phyloP scores from a whole-genome alignment of 495 filamentous ascomycete species.

The Cercophora sp. region DNA sequence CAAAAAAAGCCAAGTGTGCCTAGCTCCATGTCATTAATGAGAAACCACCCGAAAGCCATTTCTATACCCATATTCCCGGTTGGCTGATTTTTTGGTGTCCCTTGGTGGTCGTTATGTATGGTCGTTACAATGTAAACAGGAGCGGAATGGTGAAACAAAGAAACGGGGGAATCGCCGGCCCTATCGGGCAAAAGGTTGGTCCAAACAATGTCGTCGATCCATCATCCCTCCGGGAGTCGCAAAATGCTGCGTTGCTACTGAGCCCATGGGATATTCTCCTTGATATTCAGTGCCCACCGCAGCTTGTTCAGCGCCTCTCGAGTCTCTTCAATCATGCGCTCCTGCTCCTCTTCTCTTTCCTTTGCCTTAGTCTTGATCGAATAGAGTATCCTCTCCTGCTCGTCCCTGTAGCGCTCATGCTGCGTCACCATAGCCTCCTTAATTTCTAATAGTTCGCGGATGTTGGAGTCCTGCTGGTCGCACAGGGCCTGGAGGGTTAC shows the following conservation, averaged over 20 bases:
- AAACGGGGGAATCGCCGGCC: too few relatives aligned
- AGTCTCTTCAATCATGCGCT: constrained; percentile 54
- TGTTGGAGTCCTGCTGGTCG: constrained; percentile 66
- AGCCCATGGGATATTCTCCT: constrained; percentile 51
- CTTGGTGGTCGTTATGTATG: constrained; percentile 16
- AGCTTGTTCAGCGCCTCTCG: constrained; percentile 61
- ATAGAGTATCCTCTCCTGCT: constrained; percentile 57
- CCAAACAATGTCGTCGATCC: too few relatives aligned
- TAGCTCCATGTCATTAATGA: not conserved
- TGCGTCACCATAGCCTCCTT: constrained; percentile 55
- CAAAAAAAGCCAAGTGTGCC: not conserved
- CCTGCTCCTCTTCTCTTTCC: constrained; percentile 51
- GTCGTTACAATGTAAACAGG: too few relatives aligned
- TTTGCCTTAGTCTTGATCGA: constrained; percentile 54
- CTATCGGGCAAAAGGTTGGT: too few relatives aligned
- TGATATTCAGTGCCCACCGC: constrained; percentile 64
- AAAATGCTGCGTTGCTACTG: constrained; percentile 31
- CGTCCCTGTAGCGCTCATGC: constrained; percentile 60
- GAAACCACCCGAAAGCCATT: not conserved
- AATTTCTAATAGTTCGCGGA: constrained; percentile 52
- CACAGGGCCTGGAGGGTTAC: constrained; percentile 55
- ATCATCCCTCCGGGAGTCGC: too few relatives aligned
- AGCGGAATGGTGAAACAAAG: too few relatives aligned
- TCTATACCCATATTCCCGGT: constrained; percentile 3
- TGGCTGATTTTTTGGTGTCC: constrained; percentile 4